Percentiles rank a stretch among this genome's conserved stretches.
phyloP scores from a whole-genome alignment of 345 rosid species.

The Psidium friedrichsthalianum region DNA sequence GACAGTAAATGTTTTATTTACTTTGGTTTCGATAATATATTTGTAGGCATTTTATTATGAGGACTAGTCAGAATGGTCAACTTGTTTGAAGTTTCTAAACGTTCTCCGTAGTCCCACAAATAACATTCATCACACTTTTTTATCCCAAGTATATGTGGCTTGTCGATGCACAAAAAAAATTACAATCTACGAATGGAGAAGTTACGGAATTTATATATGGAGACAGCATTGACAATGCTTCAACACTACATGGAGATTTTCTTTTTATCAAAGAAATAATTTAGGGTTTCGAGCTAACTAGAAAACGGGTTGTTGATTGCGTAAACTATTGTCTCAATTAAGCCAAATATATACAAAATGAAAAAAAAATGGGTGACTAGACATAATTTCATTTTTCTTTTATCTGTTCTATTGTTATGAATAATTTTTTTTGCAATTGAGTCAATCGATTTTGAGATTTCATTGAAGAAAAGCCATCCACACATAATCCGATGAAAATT shows the following conservation, averaged over 20 bases:
- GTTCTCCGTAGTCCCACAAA: neutral
- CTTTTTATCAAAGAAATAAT: neutral
- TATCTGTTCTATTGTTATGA: neutral
- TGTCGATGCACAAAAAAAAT: neutral
- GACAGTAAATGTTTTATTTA: neutral
- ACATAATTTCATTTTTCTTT: neutral
- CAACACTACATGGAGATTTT: neutral
- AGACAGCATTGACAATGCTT: neutral
- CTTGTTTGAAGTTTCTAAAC: neutral
- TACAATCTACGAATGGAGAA: neutral
- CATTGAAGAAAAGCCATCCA: neutral
- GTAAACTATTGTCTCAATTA: neutral
- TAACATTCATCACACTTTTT: too few relatives aligned
- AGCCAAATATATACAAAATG: neutral
- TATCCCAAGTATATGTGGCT: neutral
- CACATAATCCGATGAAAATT: neutral
- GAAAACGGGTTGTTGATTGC: neutral
- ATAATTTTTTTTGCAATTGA: neutral
- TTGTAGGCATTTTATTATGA: neutral
- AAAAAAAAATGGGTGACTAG: neutral
- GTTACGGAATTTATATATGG: neutral
- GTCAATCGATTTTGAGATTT: fast-evolving
- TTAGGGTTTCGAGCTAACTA: neutral
- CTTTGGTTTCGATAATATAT: neutral
- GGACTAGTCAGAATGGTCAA: neutral